Conservation (phyloP, 352 stramenopile species). For the Phytophthora quininea region DNA sequence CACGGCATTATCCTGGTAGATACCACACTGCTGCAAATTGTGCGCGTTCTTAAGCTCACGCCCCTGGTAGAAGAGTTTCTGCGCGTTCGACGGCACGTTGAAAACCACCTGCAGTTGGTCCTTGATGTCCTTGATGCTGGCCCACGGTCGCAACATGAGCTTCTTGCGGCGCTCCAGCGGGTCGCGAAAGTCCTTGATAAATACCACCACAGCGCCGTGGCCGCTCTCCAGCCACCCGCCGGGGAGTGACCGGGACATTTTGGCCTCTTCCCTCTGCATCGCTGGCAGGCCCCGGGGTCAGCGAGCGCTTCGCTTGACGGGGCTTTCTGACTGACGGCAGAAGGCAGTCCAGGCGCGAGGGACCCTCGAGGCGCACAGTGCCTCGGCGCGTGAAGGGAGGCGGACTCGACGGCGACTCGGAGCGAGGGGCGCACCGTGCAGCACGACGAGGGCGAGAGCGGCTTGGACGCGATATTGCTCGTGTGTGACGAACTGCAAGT, state of each 20-base stretch:
- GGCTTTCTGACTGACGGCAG: neutral
- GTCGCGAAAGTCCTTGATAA: conserved; percentile 83
- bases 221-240: conserved; percentile 80
- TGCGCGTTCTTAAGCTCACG: conserved; percentile 85
- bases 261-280: conserved; percentile 51
- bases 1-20: conserved; percentile 83
- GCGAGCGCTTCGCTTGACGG: neutral
- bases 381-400: neutral
- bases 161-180: conserved; percentile 85
- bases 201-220: conserved; percentile 70
- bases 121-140: conserved; percentile 87
- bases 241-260: conserved; percentile 76
- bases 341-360: neutral
- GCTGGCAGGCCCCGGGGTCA: neutral
- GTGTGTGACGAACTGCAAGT: neutral
- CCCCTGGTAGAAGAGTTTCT: conserved; percentile 85
- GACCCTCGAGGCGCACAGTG: neutral
- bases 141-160: conserved; percentile 78
- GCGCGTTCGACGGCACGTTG: conserved; percentile 75
- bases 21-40: conserved; percentile 83
- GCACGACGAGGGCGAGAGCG: neutral
- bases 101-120: conserved; percentile 86
- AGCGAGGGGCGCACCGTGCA: neutral
- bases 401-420: neutral
- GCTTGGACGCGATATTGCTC: neutral